Conservation (phyloP, 257 asterid genomes). For the Solanum neorickii region DNA sequence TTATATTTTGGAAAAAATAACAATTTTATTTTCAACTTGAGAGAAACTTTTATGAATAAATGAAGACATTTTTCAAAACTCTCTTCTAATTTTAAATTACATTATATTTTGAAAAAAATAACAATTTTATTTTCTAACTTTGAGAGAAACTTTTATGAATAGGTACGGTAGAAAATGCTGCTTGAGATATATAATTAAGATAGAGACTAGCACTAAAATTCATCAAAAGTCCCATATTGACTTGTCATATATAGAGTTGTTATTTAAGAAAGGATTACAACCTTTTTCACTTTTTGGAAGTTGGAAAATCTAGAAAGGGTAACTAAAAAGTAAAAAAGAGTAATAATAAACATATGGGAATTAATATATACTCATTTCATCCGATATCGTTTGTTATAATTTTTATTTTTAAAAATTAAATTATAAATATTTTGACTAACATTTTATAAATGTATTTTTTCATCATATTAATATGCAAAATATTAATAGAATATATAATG, state of each 20-base stretch:
- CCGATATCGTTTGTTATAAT: too few species aligned
- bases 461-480: too few species aligned
- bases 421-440: too few species aligned
- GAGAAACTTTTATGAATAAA: not conserved
- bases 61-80: too few species aligned
- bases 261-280: not conserved
- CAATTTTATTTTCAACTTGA: not conserved
- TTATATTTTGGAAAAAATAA: too few species aligned
- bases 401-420: too few species aligned
- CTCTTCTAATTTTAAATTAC: too few species aligned
- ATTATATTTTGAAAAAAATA: too few species aligned
- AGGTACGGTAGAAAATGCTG: not conserved
- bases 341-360: not conserved
- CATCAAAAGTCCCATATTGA: not conserved
- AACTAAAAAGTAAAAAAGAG: not conserved
- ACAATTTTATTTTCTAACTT: not conserved
- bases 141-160: not conserved
- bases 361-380: too few species aligned
- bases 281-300: not conserved
- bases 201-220: not conserved
- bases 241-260: not conserved
- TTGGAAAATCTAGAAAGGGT: not conserved
- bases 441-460: too few species aligned
- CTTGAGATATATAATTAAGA: not conserved
- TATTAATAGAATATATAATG: too few species aligned